Conservation (phyloP, 1,139 yeast genomes). For the Candida sp. region DNA sequence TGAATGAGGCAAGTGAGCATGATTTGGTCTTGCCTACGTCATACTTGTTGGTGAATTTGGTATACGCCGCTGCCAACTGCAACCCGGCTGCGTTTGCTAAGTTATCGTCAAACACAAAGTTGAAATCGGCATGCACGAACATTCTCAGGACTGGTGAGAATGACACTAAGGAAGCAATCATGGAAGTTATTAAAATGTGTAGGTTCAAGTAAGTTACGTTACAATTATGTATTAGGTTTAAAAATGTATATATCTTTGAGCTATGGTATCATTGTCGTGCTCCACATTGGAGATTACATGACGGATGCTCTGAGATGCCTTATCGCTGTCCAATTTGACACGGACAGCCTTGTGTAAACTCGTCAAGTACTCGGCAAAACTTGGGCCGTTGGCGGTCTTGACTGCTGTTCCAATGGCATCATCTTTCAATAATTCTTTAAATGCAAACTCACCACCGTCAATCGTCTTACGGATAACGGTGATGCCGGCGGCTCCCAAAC, state of each 20-base stretch:
- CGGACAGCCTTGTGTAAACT: constrained; percentile 64
- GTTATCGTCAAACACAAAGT: constrained; percentile 16
- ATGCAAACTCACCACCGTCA: constrained; percentile 64
- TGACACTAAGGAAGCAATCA: constrained; percentile 21
- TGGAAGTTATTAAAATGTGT: constrained; percentile 24
- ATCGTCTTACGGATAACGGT: constrained; percentile 68
- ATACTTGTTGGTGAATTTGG: constrained; percentile 36
- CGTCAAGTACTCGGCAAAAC: constrained; percentile 63
- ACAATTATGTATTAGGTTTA: constrained; percentile 14
- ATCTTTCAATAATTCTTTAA: constrained; percentile 69
- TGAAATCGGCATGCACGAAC: constrained; percentile 23
- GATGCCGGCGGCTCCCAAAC: constrained; percentile 44
- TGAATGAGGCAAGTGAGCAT: constrained; percentile 27
- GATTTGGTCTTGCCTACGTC: constrained; percentile 40
- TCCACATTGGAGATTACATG: constrained; percentile 33
- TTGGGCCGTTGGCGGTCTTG: constrained; percentile 45
- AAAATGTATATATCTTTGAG: constrained; percentile 45
- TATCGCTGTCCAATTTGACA: constrained; percentile 54
- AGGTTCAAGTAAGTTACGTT: constrained; percentile 14
- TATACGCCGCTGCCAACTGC: constrained; percentile 24
- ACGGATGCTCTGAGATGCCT: constrained; percentile 34
- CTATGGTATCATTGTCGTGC: constrained; percentile 34
- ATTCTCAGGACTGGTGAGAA: constrained; percentile 16
- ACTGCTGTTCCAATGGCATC: constrained; percentile 51
- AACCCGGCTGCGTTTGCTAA: constrained; percentile 9